Conservation (phyloP, 2,329 filamentous ascomycete genomes). For the Pseudodiploospora longispora region DNA sequence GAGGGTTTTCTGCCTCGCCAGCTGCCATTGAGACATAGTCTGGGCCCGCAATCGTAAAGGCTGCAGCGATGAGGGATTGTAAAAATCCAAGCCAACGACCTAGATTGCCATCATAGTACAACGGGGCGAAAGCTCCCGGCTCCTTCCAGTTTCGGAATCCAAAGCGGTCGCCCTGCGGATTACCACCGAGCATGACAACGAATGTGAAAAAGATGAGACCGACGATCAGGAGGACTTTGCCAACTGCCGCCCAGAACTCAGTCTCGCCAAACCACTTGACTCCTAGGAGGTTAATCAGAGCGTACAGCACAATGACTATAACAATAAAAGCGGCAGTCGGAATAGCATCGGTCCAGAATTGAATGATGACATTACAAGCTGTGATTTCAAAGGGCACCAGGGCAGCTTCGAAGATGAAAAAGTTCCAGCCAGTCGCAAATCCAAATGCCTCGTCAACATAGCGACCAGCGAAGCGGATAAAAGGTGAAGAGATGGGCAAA, state of each 20-base stretch:
- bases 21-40: conserved; percentile 64
- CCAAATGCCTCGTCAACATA: conserved; percentile 71
- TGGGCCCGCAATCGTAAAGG: conserved; percentile 59
- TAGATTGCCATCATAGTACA: conserved; percentile 54
- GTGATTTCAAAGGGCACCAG: conserved; percentile 62
- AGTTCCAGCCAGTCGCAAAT: conserved; percentile 66
- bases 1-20: conserved; percentile 64
- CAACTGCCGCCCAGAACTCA: conserved; percentile 67
- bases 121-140: conserved; percentile 62
- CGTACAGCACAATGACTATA: conserved; percentile 39
- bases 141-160: conserved; percentile 61
- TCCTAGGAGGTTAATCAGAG: conserved; percentile 59
- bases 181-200: conserved; percentile 74
- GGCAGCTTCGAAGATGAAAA: conserved; percentile 61
- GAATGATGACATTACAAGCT: conserved; percentile 54
- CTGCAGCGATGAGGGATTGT: conserved; percentile 63
- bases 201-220: conserved; percentile 71
- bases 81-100: conserved; percentile 72
- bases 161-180: conserved; percentile 62
- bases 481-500: conserved; percentile 67
- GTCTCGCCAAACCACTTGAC: conserved; percentile 70
- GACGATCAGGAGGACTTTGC: conserved; percentile 64
- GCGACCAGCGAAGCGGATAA: conserved; percentile 68
- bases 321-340: conserved; percentile 54
- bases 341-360: conserved; percentile 54